Evolutionary conservation across 1,139 yeast species (phyloP).

Genomic region (Yamadazyma trypodendri): DNA sequence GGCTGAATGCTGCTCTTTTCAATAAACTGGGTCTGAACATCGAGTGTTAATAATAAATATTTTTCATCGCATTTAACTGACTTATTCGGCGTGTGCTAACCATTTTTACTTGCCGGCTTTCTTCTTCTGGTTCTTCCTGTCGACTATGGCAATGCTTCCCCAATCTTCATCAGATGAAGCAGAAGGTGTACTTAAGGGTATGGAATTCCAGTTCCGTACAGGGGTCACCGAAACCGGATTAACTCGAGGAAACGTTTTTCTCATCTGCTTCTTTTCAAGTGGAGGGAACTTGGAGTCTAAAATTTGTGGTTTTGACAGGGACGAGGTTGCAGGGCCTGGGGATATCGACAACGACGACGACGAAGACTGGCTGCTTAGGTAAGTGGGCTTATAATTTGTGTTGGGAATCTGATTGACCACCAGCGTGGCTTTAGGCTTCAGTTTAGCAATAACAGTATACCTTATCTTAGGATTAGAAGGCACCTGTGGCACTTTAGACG

Average conservation of each 20-base stretch:
- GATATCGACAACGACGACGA: constrained; percentile 4
- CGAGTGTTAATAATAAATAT: background rate
- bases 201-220: constrained; percentile 14
- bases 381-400: constrained; percentile 28
- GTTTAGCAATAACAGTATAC: constrained; percentile 40
- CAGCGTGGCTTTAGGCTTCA: constrained; percentile 10
- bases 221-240: constrained; percentile 24
- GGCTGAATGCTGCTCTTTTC: background rate
- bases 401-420: constrained; percentile 17
- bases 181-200: constrained; percentile 1
- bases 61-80: constrained; percentile 2
- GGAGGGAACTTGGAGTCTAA: constrained; percentile 36
- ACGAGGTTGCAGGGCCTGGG: constrained; percentile 6
- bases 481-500: constrained; percentile 8
- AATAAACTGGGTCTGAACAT: background rate
- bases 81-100: background rate
- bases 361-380: constrained; percentile 23
- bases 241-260: constrained; percentile 40
- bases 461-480: constrained; percentile 29
- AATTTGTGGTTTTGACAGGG: constrained; percentile 5
- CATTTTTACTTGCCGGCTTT: background rate
- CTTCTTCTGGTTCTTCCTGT: constrained; percentile 15
- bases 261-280: constrained; percentile 34
- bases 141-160: constrained; percentile 15
- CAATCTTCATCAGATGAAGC: constrained; percentile 10